phyloP scores from a whole-genome alignment of 179 eudicot genomes.

The Beta macrorhiza region DNA sequence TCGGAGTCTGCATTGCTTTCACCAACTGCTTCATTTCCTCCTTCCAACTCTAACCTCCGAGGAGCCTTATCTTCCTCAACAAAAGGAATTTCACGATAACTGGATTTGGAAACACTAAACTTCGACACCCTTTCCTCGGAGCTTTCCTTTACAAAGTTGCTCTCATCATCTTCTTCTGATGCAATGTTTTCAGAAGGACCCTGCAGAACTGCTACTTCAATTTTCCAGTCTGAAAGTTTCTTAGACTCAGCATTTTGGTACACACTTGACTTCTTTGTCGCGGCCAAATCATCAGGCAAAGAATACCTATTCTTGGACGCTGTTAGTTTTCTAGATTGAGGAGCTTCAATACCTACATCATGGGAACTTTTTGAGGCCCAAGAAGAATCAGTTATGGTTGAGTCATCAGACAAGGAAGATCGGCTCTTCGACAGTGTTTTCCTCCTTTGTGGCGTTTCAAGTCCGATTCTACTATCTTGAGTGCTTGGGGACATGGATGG shows the following conservation, averaged over 20 bases:
- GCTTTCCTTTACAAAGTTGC: slow-evolving; percentile 40
- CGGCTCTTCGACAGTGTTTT: slow-evolving; percentile 29
- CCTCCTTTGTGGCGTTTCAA: slow-evolving; percentile 27
- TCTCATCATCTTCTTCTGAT: slow-evolving; percentile 38
- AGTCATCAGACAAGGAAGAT: slow-evolving; percentile 39
- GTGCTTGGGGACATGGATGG: slow-evolving; percentile 25
- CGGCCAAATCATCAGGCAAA: slow-evolving; percentile 17
- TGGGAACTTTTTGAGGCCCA: slow-evolving; percentile 42
- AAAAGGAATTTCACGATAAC: slow-evolving; percentile 49
- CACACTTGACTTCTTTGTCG: slow-evolving; percentile 25
- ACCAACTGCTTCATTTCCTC: slow-evolving; percentile 40
- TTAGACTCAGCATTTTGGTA: slow-evolving; percentile 29
- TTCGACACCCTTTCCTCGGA: slow-evolving; percentile 39
- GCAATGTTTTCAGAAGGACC: slow-evolving; percentile 24
- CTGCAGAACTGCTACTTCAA: slow-evolving; percentile 37
- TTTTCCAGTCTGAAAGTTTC: slow-evolving; percentile 32
- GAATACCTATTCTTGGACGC: slow-evolving; percentile 33
- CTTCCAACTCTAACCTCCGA: slow-evolving; percentile 21
- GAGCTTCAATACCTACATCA: slow-evolving; percentile 36
- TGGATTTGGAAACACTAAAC: slow-evolving; percentile 29
- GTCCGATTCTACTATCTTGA: background rate
- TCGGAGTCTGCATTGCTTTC: slow-evolving; percentile 52
- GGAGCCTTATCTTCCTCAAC: slow-evolving; percentile 31
- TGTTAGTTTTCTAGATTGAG: slow-evolving; percentile 37
- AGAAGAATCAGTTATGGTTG: slow-evolving; percentile 39